Evolutionary conservation across 257 asterid genomes (phyloP), one percentile per base, ranked within the genome.

Genomic region (Thymus mandschuricus): DNA sequence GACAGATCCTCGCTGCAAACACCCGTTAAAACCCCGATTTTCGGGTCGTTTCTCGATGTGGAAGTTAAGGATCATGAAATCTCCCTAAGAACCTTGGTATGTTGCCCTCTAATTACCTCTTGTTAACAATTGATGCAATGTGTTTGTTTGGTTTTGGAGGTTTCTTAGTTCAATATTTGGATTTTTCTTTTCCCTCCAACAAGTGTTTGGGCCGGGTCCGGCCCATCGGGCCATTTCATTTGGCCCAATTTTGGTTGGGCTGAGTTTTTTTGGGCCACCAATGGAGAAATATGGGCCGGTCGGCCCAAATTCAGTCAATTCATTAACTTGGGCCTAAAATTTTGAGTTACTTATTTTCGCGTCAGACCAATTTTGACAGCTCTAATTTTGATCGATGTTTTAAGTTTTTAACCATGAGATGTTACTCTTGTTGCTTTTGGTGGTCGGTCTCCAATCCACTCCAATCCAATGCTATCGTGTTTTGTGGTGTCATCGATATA

Each of bases 81-180:
- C 30, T 81, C 88, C 33, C 72, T 82, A 10, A 72, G 90, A 55
- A 84, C 84, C 12, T 68, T 84, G 85, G 89, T 82, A 78, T 9
- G 76, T 59, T 34, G 41, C 10, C 11, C 3, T 44, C 6, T 10
- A 59, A 59, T 33, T 45, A 51, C 27, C 34, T 2, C 27, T 2
- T 13, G 8, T 3, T 13, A 13, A 10, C 27, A 55, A 41, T 56
- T 21, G 21, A 13, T 62, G 50, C 5, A 58, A 8, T 31, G 2
- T 57, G 43, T 30, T 57, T 10, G 41, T 57, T 57, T 57, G 31
- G 28, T 58, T 57, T 57, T 57, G 31, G 28, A 30, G 64, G n/a
- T 31, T 58, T 30, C 15, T 3, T 30, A 33, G 5, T 58, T 57
- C 33, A 11, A 12, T 30, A 9, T 31, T 57, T 8, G 41, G 4